phyloP scores from a whole-genome alignment of 805 yeast species.

The Jamesozyma hellenica region DNA sequence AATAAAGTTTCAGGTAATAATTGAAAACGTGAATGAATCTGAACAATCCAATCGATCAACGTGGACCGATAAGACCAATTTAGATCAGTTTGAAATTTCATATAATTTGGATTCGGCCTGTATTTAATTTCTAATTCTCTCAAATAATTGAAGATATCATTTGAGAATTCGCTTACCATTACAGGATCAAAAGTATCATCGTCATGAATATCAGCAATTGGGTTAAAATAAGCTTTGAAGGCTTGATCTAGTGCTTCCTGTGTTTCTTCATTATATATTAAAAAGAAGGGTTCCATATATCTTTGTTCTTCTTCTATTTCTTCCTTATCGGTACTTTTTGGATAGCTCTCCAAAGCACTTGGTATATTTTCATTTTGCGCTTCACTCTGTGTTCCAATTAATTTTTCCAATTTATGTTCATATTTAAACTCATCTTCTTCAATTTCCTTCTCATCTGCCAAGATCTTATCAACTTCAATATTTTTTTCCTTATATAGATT shows the following conservation, averaged over 20 bases:
- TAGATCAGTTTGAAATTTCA: constrained; percentile 72
- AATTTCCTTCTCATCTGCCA: too few relatives aligned
- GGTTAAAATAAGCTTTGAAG: not conserved
- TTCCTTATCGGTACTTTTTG: not conserved
- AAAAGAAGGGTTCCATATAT: constrained; percentile 1
- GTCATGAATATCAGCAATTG: constrained; percentile 42
- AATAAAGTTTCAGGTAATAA: constrained; percentile 81
- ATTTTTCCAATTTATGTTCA: too few relatives aligned
- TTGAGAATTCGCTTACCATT: constrained; percentile 74
- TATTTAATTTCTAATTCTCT: constrained; percentile 58
- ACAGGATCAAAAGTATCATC: constrained; percentile 71
- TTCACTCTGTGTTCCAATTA: too few relatives aligned
- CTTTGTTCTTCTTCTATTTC: not conserved
- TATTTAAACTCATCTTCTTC: not conserved
- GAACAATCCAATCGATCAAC: constrained; percentile 84
- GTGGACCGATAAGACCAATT: constrained; percentile 82
- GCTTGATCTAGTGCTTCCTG: constrained; percentile 1
- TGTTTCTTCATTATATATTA: not conserved
- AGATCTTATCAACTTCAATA: too few relatives aligned
- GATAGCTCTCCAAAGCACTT: too few relatives aligned
- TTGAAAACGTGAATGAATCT: constrained; percentile 75
- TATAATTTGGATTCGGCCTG: constrained; percentile 67
- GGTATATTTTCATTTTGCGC: not conserved
- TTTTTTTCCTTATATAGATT: too few relatives aligned
- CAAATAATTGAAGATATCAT: constrained; percentile 64